A percentile compares a stretch with the other conserved stretches of the same genome.
These are phyloP conservation scores for Aspergillus sp. DNA, from an alignment of 2,329 filamentous ascomycete species.

Conservation along the genomic window DNA sequence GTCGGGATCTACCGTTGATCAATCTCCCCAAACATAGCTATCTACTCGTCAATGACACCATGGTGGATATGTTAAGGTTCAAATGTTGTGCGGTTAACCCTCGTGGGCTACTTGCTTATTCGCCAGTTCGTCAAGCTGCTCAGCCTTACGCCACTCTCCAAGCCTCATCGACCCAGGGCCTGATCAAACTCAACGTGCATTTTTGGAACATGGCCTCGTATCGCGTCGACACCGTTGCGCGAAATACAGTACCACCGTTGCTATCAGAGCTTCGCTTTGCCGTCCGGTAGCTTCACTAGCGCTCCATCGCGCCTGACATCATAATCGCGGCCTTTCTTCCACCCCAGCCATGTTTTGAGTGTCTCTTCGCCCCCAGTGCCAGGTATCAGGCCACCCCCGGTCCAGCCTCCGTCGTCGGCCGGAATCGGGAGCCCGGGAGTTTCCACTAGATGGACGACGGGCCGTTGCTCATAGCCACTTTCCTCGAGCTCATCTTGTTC, in stretches of 20 bases:
- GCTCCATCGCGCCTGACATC: slow-evolving; percentile 62
- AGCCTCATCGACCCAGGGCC: background rate
- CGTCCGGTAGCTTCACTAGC: slow-evolving; percentile 53
- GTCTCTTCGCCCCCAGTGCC: slow-evolving; percentile 73
- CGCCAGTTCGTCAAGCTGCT: background rate
- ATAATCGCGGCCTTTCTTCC: slow-evolving; percentile 72
- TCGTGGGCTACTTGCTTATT: background rate
- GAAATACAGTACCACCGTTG: background rate
- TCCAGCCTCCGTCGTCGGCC: slow-evolving; percentile 69
- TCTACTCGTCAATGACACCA: background rate
- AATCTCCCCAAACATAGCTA: background rate
- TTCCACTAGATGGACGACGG: slow-evolving; percentile 56
- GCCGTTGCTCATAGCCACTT: slow-evolving; percentile 52
- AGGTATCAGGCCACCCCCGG: slow-evolving; percentile 59
- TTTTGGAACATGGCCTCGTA: background rate
- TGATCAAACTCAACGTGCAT: background rate
- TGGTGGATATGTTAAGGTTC: background rate
- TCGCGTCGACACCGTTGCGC: background rate
- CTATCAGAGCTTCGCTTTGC: slow-evolving; percentile 30
- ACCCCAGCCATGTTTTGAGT: slow-evolving; percentile 73
- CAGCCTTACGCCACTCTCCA: slow-evolving; percentile 3
- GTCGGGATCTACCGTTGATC: background rate
- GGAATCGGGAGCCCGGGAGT: slow-evolving; percentile 66
- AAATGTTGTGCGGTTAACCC: background rate
- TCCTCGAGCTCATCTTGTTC: slow-evolving; percentile 70